Evolutionary conservation across 305 asterid species (phyloP), one percentile per base, ranked within the genome.

Genomic region (Fraxinus sp.): DNA sequence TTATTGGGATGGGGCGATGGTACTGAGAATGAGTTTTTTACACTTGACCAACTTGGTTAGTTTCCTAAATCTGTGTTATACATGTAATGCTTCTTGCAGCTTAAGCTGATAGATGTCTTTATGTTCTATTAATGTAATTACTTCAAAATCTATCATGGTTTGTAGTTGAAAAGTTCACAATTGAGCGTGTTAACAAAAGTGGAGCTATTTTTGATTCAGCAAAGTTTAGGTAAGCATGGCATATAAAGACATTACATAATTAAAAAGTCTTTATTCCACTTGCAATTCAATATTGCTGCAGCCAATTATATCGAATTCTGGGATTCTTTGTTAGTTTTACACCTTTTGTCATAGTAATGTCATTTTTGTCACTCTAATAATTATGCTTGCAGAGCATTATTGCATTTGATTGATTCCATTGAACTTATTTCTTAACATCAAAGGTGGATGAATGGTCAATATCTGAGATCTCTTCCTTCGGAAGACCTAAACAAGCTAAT

Each of bases 1-100:
- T 89, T 94, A 79, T 86, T 96, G 90, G 99, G 99, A 78, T 96
- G 99, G 99, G 98, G 98, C 84, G 99, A 96, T 90, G 97, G 99
- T 43, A 91, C 98, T 75, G 95, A 92, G 87, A 90, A 93, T 88
- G 99, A 96, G 86, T 96, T 94, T 88, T 96, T 87, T 90, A 86
- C 94, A 83, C 97, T 94, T 37, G 97, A 91, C 71, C 90, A 91
- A 84, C 97, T 96, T 74, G 99, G 99, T 94, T 83, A 86, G 96
- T 90, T 49, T 68, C 75, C 39, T 13, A 68, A 26, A 10, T 68
- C 75, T 68, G 20, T 33, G 72, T 78, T 82, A 55, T 32, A 33
- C 43, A 49, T 80, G 43, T 77, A 28, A 79, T 71, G 39, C 46
- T 75, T 70, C 49, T 75, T 83, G 78, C 85, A 77, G 79, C 79